phyloP scores from a whole-genome alignment of 805 yeast species.

The Kazachstania bromeliacearum region DNA sequence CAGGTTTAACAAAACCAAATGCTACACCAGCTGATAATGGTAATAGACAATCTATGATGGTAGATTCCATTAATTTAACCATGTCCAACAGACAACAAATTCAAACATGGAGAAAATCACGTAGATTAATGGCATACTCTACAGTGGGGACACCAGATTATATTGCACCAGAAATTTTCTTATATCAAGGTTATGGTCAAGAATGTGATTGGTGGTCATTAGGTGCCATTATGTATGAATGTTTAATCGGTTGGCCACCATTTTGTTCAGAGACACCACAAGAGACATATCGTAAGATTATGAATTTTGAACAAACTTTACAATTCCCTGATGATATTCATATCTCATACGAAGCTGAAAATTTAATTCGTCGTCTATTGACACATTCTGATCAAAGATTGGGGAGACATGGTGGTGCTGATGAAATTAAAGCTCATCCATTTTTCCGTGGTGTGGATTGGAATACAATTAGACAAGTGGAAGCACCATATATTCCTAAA shows the following conservation, averaged over 20 bases:
- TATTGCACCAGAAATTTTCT: constrained; percentile 89
- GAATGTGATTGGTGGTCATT: constrained; percentile 98
- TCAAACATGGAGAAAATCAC: constrained; percentile 90
- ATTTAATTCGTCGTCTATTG: constrained; percentile 65
- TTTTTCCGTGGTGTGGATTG: constrained; percentile 95
- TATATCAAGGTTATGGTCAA: constrained; percentile 91
- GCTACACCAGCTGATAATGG: constrained; percentile 25
- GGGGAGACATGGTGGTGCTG: constrained; percentile 87
- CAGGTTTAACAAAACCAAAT: constrained; percentile 30
- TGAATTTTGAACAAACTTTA: constrained; percentile 83
- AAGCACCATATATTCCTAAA: constrained; percentile 90
- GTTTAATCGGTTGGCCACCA: constrained; percentile 95
- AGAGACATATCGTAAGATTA: constrained; percentile 83
- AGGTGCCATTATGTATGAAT: constrained; percentile 95
- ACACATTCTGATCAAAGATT: constrained; percentile 72
- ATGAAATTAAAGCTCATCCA: constrained; percentile 82
- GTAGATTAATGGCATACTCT: constrained; percentile 89
- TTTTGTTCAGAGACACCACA: constrained; percentile 92
- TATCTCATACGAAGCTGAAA: constrained; percentile 80
- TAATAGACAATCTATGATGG: constrained; percentile 72
- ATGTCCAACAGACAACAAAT: constrained; percentile 92
- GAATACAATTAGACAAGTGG: constrained; percentile 78
- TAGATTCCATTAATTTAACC: constrained; percentile 90
- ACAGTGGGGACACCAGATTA: constrained; percentile 96
- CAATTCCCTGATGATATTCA: constrained; percentile 89